Percentiles rank a stretch among this genome's conserved stretches.
Conservation (phyloP, 257 asterid species). For the Lantana camara region DNA sequence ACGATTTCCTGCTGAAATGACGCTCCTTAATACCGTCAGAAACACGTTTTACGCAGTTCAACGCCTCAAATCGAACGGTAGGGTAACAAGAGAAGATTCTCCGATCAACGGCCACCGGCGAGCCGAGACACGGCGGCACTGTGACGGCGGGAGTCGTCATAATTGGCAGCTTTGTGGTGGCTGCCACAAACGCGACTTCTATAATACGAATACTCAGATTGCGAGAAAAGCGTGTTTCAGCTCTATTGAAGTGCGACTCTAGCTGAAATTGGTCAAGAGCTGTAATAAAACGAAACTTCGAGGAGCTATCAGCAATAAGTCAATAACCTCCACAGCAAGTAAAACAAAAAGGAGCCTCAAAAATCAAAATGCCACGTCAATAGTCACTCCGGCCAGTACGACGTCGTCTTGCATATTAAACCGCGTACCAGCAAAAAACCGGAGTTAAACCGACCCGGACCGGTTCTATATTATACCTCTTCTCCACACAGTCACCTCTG, state of each 20-base stretch:
- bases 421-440: constrained; percentile 14
- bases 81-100: constrained; percentile 7
- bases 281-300: constrained; percentile 2
- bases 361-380: constrained; percentile 19
- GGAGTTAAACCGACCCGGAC: constrained; percentile 19
- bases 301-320: constrained; percentile 27
- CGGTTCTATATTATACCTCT: constrained; percentile 15
- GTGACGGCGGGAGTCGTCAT: constrained; percentile 28
- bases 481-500: not conserved
- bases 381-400: constrained; percentile 16
- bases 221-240: not conserved
- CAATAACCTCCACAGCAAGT: constrained; percentile 37
- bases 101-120: constrained; percentile 7
- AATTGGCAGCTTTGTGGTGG: constrained; percentile 10
- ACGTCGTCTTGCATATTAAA: constrained; percentile 12
- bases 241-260: not conserved
- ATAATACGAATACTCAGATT: not conserved
- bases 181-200: not conserved
- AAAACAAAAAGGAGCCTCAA: constrained; percentile 8
- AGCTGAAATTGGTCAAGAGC: not conserved
- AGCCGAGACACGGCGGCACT: constrained; percentile 12
- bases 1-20: constrained; percentile 48
- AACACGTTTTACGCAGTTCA: constrained; percentile 23
- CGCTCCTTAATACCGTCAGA: constrained; percentile 35
- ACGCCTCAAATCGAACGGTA: constrained; percentile 10